Percentiles rank a stretch among this genome's conserved stretches.
Conservation (phyloP, 2,329 filamentous ascomycete species). For the Nemania serpens region DNA sequence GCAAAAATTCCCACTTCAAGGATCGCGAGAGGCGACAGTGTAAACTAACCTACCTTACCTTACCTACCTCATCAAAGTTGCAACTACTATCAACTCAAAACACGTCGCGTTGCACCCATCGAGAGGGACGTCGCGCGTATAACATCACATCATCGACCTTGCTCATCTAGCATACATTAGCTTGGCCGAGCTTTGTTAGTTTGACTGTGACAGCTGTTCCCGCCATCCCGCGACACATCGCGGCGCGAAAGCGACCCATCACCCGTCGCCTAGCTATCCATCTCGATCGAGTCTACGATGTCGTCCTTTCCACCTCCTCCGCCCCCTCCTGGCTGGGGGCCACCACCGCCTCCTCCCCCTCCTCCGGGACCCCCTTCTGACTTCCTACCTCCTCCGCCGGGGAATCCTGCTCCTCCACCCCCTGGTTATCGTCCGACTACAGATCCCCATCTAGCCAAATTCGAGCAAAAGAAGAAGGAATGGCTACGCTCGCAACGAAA, state of each 20-base stretch:
- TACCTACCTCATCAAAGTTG: background rate
- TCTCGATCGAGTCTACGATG: slow-evolving; percentile 45
- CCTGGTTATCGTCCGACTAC: slow-evolving; percentile 81
- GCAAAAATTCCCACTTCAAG: slow-evolving; percentile 37
- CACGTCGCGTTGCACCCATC: slow-evolving; percentile 31
- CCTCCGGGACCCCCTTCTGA: slow-evolving; percentile 60
- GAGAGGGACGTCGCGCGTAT: slow-evolving; percentile 29
- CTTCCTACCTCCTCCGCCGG: slow-evolving; percentile 61
- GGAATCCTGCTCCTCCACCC: slow-evolving; percentile 72
- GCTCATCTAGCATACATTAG: background rate
- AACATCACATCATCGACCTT: slow-evolving; percentile 20
- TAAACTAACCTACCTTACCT: slow-evolving; percentile 22
- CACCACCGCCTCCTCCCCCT: slow-evolving; percentile 56
- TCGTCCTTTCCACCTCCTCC: slow-evolving; percentile 59
- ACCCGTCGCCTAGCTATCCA: slow-evolving; percentile 33
- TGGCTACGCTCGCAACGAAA: slow-evolving; percentile 92
- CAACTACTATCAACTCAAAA: slow-evolving; percentile 3
- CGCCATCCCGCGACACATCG: slow-evolving; percentile 39
- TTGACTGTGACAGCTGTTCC: slow-evolving; percentile 31
- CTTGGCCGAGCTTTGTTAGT: slow-evolving; percentile 4
- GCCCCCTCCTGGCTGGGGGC: slow-evolving; percentile 62
- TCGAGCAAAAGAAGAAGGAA: slow-evolving; percentile 98
- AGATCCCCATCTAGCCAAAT: slow-evolving; percentile 88
- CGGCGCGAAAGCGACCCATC: slow-evolving; percentile 42
- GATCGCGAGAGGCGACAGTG: slow-evolving; percentile 29